Percentiles rank a stretch among this genome's conserved stretches.
These are phyloP conservation scores for Neoconidiobolus thromboides DNA, from an alignment of 371 early-diverging fungal species.

Conservation along the genomic window DNA sequence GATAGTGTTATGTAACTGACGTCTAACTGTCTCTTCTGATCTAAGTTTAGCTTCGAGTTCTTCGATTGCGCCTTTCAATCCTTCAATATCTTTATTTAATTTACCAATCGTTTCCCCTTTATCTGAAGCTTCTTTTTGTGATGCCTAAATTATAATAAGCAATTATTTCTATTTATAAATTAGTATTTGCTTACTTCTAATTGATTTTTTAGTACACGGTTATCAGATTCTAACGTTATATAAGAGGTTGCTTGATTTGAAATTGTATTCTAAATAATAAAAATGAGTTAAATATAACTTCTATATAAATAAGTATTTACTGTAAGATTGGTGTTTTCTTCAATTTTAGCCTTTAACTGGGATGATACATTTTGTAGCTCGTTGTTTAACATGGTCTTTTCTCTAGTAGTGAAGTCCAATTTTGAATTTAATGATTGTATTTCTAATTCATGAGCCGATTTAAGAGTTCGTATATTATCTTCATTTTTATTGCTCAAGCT, in stretches of 20 bases:
- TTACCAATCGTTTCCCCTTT: conserved; percentile 25
- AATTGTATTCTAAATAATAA: no score
- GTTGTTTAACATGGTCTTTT: no score
- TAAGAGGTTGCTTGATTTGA: no score
- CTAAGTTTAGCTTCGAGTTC: conserved; percentile 43
- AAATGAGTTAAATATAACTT: no score
- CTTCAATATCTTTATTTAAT: conserved; percentile 18
- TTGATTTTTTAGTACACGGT: no score
- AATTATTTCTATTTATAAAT: not conserved
- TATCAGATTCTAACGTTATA: no score
- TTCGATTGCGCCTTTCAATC: conserved; percentile 6
- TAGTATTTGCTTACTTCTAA: conserved; percentile 17
- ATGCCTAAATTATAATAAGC: conserved; percentile 10
- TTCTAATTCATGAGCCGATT: not conserved
- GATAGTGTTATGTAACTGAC: conserved; percentile 74
- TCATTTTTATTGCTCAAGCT: conserved; percentile 18
- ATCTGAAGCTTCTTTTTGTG: conserved; percentile 20
- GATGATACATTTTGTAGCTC: no score
- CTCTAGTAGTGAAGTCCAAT: not conserved
- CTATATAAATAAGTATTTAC: no score
- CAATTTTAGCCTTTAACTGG: no score
- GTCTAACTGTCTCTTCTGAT: conserved; percentile 53
- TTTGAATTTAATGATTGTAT: conserved; percentile 10
- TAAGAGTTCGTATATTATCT: conserved; percentile 7
- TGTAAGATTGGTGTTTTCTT: no score